phyloP scores from a whole-genome alignment of 2,329 filamentous ascomycete species.

The Aspergillus fijiensis region DNA sequence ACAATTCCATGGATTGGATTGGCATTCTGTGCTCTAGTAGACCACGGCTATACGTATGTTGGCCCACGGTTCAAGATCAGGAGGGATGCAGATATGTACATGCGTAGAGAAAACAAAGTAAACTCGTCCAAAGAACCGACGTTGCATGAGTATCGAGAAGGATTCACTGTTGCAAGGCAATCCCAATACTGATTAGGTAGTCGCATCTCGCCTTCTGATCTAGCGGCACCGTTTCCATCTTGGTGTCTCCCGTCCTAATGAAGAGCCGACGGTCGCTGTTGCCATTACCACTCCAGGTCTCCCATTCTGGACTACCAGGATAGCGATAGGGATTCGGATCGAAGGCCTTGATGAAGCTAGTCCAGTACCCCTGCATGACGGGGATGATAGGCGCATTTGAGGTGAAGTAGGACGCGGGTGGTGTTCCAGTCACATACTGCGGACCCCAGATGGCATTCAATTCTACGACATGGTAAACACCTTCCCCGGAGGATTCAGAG shows the following conservation, averaged over 20 bases:
- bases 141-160: not conserved
- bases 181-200: slow-evolving; percentile 53
- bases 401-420: slow-evolving; percentile 57
- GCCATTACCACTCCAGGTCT: slow-evolving; percentile 41
- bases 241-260: slow-evolving; percentile 45
- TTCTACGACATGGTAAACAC: slow-evolving; percentile 68
- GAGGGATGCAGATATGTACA: not conserved
- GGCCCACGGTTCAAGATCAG: no score
- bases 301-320: slow-evolving; percentile 53
- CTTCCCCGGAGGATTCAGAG: slow-evolving; percentile 55
- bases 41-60: no score
- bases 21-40: no score
- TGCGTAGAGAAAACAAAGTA: not conserved
- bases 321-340: slow-evolving; percentile 63
- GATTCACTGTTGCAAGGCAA: slow-evolving; percentile 48
- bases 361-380: slow-evolving; percentile 69
- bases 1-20: not conserved
- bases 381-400: slow-evolving; percentile 60
- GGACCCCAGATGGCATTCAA: slow-evolving; percentile 67
- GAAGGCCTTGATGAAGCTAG: slow-evolving; percentile 65
- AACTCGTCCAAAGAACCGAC: not conserved
- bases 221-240: slow-evolving; percentile 48
- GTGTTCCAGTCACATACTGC: slow-evolving; percentile 49
- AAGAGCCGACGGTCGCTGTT: slow-evolving; percentile 41
- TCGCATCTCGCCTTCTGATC: slow-evolving; percentile 47